Base-by-base conservation (phyloP, 495 filamentous ascomycete species). In the Usnea hakonensis region DNA sequence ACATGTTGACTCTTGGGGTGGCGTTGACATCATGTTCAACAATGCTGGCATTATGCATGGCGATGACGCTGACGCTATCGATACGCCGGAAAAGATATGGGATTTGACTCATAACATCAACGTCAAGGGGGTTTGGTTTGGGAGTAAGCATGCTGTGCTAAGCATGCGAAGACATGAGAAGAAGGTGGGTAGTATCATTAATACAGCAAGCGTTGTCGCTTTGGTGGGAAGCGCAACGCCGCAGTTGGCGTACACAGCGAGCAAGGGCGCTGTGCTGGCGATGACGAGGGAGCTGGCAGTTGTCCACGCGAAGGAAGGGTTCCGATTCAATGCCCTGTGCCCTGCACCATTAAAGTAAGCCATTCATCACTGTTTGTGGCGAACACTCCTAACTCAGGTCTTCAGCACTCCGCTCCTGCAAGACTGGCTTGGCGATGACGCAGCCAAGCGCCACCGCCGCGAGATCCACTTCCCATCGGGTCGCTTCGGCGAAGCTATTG, bases 21-120 rank as follows among this genome's bases (percentile, higher is more conserved):
- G 94, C n/a, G 77, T 90, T 0, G 94, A 98, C 72, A 80, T 97
- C 67, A 89, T 98, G 65, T 98, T 96, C 84, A 98, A 98, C 82
- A 98, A 98, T 71, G 94, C 94, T 0, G 94, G 94, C 21, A 98
- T 98, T 71, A 98, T 98, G 94, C 91, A 97, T 73, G 83, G 81
- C 36, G 79, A 87, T 58, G 94, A 98, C 72, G 87, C 83, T 64
- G 91, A 96, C 74, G 90, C 93, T 26, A 75, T 95, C 62, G 79
- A 85, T 61, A 96, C 91, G 2, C 85, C 89, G 16, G 91, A 97
- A 76, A 83, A 82, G 60, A 91, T 98, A 76, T 98, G 94, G 94
- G 91, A 98, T 70, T 76, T 92, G 60, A 98, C 94, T 9, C 90
- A 95, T 60, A 83, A 81, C 64, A 94, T 97, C 79, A 98, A 98